phyloP scores from a whole-genome alignment of 1,139 yeast species.

The Ogataea hybrid region DNA sequence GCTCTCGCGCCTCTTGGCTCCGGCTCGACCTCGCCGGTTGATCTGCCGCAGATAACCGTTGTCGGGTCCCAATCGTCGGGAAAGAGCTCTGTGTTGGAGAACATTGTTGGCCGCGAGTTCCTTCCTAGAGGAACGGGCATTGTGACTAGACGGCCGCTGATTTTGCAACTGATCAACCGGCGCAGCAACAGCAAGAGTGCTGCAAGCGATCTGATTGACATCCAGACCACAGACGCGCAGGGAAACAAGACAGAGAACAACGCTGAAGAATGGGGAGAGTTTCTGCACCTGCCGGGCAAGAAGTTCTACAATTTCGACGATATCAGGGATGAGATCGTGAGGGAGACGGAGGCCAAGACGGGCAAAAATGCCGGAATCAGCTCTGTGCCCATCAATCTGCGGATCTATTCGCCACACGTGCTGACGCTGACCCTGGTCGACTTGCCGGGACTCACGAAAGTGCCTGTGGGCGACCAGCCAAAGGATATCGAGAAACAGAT shows the following conservation, averaged over 20 bases:
- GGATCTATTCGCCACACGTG: conserved; percentile 95
- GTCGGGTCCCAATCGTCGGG: conserved; percentile 97
- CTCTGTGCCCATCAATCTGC: conserved; percentile 85
- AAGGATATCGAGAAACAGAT: conserved; percentile 94
- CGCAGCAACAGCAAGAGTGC: conserved; percentile 39
- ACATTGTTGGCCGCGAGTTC: conserved; percentile 93
- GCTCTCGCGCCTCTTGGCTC: conserved; percentile 95
- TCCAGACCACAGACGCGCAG: conserved; percentile 36
- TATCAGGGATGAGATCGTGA: conserved; percentile 84
- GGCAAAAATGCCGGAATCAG: conserved; percentile 94
- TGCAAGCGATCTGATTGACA: conserved; percentile 37
- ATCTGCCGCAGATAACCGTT: conserved; percentile 93
- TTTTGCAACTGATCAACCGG: conserved; percentile 72
- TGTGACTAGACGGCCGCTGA: conserved; percentile 81
- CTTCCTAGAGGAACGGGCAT: conserved; percentile 95
- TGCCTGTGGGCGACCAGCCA: conserved; percentile 99
- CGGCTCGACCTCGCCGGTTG: conserved; percentile 80
- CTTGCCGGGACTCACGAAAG: conserved; percentile 96
- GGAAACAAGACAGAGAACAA: conserved; percentile 68
- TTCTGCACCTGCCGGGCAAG: conserved; percentile 87
- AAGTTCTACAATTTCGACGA: conserved; percentile 88
- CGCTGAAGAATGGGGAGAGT: conserved; percentile 97
- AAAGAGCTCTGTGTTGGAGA: conserved; percentile 89
- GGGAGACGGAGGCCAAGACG: conserved; percentile 92
- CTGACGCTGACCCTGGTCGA: conserved; percentile 94